Evolutionary conservation across 2,329 filamentous ascomycete genomes (phyloP).

Genomic region (Aurifilum marmelostoma): DNA sequence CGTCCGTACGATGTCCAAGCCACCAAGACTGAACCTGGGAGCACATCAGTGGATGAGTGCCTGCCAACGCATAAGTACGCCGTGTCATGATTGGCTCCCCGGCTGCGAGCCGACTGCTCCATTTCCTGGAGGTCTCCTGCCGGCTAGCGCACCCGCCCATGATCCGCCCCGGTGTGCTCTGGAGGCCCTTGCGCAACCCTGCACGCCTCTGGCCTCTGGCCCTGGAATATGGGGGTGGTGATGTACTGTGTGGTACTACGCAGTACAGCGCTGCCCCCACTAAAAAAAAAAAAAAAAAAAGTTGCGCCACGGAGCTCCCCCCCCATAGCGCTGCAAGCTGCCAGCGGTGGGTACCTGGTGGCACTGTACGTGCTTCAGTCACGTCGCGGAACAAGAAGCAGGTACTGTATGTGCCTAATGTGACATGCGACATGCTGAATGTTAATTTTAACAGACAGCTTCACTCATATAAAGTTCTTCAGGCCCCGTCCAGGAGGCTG

Average conservation of each 20-base stretch:
- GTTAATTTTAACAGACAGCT: background rate
- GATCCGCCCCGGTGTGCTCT: background rate
- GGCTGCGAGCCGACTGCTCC: background rate
- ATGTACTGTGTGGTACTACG: background rate
- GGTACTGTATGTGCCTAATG: background rate
- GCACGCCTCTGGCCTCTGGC: background rate
- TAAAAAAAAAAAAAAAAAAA: background rate
- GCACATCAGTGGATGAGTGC: background rate
- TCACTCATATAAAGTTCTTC: background rate
- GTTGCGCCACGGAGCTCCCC: background rate
- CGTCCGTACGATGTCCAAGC: background rate
- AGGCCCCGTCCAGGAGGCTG: background rate
- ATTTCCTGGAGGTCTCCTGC: background rate
- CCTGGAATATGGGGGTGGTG: background rate
- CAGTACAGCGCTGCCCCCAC: background rate
- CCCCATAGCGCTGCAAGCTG: background rate
- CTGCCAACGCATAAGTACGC: background rate
- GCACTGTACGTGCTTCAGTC: background rate
- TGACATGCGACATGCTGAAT: no score
- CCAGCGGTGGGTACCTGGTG: background rate
- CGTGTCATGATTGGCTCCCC: background rate
- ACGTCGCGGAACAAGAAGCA: background rate
- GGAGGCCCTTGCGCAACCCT: background rate
- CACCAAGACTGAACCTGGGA: background rate
- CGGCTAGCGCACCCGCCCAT: background rate